These are phyloP conservation scores for Diversispora epigaea DNA, from an alignment of 192 early-diverging fungal species.

Conservation along the genomic window DNA sequence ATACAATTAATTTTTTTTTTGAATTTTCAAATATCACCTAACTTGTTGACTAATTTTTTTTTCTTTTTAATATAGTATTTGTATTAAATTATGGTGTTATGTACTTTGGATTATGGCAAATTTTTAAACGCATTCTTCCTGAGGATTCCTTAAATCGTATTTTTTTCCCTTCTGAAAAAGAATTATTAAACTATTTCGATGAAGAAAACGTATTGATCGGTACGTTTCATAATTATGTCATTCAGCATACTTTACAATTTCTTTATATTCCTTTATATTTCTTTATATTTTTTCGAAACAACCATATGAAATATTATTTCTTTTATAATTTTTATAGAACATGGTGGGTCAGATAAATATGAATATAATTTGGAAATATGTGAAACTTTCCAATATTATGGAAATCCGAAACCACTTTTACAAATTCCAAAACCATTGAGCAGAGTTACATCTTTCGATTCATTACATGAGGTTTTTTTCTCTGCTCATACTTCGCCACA, in stretches of 20 bases:
- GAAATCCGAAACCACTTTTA: conserved; percentile 1
- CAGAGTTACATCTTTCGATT: conserved; percentile 27
- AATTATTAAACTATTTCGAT: conserved; percentile 35
- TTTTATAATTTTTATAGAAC: conserved; percentile 5
- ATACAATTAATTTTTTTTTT: not conserved
- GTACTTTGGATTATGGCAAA: conserved; percentile 49
- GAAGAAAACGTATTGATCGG: conserved; percentile 38
- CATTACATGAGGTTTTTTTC: conserved; percentile 24
- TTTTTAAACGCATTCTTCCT: conserved; percentile 40
- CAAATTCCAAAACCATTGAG: conserved; percentile 15
- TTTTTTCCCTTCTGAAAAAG: conserved; percentile 35
- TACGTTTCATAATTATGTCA: no score
- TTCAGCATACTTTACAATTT: not conserved
- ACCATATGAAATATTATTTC: not conserved
- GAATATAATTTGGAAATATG: conserved; percentile 11
- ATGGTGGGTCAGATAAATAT: conserved; percentile 16
- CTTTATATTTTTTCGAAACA: not conserved
- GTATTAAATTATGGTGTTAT: conserved; percentile 51
- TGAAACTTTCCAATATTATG: conserved; percentile 1
- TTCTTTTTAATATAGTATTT: conserved; percentile 30
- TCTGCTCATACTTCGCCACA: conserved; percentile 23
- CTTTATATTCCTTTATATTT: not conserved
- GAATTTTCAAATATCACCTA: not conserved
- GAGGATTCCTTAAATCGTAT: conserved; percentile 40
- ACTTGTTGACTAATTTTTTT: not conserved